Base-by-base conservation (phyloP, 768 basidiomycete genomes). In the Psilocybe tampanensis region DNA sequence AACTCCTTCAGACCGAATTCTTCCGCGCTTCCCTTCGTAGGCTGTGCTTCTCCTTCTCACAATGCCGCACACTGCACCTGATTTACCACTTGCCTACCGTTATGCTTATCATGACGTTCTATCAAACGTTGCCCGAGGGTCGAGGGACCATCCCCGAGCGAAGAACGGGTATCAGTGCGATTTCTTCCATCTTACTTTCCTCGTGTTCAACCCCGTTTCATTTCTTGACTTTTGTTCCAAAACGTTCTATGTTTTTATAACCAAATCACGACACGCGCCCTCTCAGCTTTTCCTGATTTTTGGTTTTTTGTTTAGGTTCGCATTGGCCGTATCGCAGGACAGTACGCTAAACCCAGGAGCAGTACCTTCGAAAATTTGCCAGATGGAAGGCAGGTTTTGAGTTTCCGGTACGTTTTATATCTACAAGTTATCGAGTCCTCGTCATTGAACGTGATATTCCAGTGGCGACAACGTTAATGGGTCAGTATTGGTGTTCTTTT, bases 381-480 rank as follows among this genome's bases (percentile, higher is more conserved):
- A 33, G 55, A 64, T 15, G 88, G 86, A 47, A 81, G 76, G 29
- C 84, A 93, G 62, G 89, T 98, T 0, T 72, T 88, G 49, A 95
- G 91, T 69, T 98, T 98, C 72, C 82, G 93, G 93, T 92, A 55
- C 17, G 82, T 71, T n/a, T 33, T 26, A 43, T 22, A 47, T 22
- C 43, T 39, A 39, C 12, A 36, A 19, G 3, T 50, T 55, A 11
- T 51, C 21, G 22, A 41, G 29, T 56, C 47, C 43, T 13, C n/a
- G n/a, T n/a, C n/a, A n/a, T 44, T 61, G 45, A 32, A 47, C 22
- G 36, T 41, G 22, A 9, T 55, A 43, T 53, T 41, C 15, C 36
- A 94, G 96, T 63, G 97, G 97, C 13, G 96, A 99, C 74, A 98
- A 96, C 65, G 88, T 99, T 44, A 98, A 99, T 64, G 94, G 95